Evolutionary conservation across 2,329 filamentous ascomycete genomes (phyloP).

Genomic region (Amauroascus verrucosus): DNA sequence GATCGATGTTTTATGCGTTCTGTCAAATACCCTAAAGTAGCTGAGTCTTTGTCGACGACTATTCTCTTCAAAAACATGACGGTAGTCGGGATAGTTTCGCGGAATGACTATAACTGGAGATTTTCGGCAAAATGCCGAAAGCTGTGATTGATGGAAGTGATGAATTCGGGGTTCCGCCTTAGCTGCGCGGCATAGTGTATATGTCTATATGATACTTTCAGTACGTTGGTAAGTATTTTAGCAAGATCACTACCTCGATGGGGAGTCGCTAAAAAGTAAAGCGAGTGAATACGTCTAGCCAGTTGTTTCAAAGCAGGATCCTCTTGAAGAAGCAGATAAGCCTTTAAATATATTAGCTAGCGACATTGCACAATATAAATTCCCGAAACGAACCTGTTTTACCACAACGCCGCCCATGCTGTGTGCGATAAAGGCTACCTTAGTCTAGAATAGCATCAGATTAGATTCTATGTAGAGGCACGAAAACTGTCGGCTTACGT

Average conservation of each 20-base stretch:
- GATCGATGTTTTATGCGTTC: no score
- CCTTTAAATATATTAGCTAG: neutral
- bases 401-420: slow-evolving; percentile 24
- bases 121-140: neutral
- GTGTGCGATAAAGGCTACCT: slow-evolving; percentile 18
- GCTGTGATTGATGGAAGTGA: neutral
- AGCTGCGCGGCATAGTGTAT: neutral
- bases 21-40: neutral
- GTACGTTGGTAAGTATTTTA: slow-evolving; percentile 21
- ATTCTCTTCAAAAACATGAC: neutral
- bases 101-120: neutral
- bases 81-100: neutral
- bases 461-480: no score
- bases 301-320: slow-evolving; percentile 15
- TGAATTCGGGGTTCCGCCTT: no score
- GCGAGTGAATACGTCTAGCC: slow-evolving; percentile 13
- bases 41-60: neutral
- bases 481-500: no score
- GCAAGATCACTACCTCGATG: slow-evolving; percentile 21
- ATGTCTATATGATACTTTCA: slow-evolving; percentile 16
- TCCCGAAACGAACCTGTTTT: slow-evolving; percentile 26
- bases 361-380: slow-evolving; percentile 25
- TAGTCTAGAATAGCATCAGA: no score
- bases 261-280: slow-evolving; percentile 23
- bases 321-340: neutral